Evolutionary conservation across 352 stramenopile genomes (phyloP).

Genomic region (Phytophthora litchii): DNA sequence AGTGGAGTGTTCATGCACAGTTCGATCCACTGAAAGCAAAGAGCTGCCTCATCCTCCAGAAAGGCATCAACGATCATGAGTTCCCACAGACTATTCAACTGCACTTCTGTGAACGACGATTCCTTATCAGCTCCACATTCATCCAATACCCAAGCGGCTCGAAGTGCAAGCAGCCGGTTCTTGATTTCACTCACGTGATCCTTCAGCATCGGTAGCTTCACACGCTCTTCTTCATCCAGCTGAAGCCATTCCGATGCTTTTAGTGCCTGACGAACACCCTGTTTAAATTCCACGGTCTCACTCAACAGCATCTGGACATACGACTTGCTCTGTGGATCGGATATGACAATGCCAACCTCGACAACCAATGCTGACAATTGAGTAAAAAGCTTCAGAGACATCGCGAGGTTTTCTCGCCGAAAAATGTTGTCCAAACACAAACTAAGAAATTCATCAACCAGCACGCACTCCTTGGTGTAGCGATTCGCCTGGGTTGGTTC

Average conservation of each 20-base stretch:
- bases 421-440: conserved; percentile 37
- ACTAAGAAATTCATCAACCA: conserved; percentile 32
- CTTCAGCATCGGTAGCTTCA: conserved; percentile 20
- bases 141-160: conserved; percentile 59
- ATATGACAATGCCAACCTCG: conserved; percentile 22
- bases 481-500: background rate
- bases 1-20: conserved; percentile 56
- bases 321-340: background rate
- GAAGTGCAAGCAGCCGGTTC: conserved; percentile 60
- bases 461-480: background rate
- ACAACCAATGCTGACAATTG: conserved; percentile 37
- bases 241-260: conserved; percentile 6
- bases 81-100: conserved; percentile 54
- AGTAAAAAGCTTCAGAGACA: conserved; percentile 46
- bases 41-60: conserved; percentile 49
- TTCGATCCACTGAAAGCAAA: conserved; percentile 82
- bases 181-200: conserved; percentile 44
- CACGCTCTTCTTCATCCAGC: conserved; percentile 16
- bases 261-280: conserved; percentile 5
- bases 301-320: conserved; percentile 32
- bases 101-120: conserved; percentile 9
- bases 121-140: background rate
- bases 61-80: conserved; percentile 43
- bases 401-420: conserved; percentile 12
- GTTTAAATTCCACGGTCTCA: conserved; percentile 38